Evolutionary conservation across 371 early-diverging fungal genomes (phyloP).

Genomic region (Aphelidium insulamus): DNA sequence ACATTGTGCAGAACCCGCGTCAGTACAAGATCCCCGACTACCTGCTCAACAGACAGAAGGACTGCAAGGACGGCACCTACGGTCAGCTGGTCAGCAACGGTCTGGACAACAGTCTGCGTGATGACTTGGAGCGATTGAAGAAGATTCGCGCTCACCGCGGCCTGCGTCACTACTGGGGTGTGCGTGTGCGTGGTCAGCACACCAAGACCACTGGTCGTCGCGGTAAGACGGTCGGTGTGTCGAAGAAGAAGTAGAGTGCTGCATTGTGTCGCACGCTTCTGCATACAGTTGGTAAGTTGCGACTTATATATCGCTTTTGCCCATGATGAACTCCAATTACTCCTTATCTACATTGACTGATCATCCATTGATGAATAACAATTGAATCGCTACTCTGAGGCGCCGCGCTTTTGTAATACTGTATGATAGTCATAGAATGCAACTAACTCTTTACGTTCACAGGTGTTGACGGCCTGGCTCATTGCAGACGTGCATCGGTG

Average conservation of each 20-base stretch:
- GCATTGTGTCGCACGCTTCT: not conserved
- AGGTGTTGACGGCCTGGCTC: no score
- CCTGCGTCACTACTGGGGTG: conserved; percentile 90
- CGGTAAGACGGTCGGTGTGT: conserved; percentile 89
- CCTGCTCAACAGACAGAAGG: conserved; percentile 97
- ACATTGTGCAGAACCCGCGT: conserved; percentile 76
- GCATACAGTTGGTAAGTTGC: not conserved
- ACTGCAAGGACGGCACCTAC: conserved; percentile 80
- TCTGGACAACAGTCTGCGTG: conserved; percentile 87
- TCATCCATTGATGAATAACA: no score
- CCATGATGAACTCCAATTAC: not conserved
- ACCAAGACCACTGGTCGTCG: conserved; percentile 96
- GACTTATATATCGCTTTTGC: not conserved
- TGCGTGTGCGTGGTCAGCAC: conserved; percentile 86
- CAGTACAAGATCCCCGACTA: conserved; percentile 94
- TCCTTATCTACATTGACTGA: not conserved
- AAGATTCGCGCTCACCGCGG: conserved; percentile 87
- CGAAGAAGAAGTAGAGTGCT: conserved; percentile 70
- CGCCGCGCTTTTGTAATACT: no score
- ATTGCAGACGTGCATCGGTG: no score
- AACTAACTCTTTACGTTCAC: no score
- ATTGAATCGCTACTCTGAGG: no score
- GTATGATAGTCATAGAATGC: no score
- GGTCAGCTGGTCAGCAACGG: conserved; percentile 83
- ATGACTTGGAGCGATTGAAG: conserved; percentile 88